Evolutionary conservation across 257 asterid species (phyloP).

Genomic region (Mitragyna speciosa): DNA sequence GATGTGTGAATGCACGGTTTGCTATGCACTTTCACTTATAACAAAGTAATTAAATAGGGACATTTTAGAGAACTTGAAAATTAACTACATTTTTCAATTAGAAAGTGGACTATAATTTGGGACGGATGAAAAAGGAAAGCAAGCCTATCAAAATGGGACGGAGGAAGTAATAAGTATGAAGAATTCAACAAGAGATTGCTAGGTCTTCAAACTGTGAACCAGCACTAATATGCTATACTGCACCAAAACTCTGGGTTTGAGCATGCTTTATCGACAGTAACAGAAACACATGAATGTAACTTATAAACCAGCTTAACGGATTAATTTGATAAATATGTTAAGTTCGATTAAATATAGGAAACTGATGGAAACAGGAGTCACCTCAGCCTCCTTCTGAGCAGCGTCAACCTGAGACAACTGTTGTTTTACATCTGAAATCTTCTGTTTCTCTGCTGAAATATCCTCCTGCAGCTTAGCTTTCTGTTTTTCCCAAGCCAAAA

Average conservation of each 20-base stretch:
- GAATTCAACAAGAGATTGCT: neutral
- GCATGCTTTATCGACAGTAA: neutral
- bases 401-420: constrained; percentile 64
- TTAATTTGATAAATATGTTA: neutral
- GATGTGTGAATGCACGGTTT: no score
- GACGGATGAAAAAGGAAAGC: no score
- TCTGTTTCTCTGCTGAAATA: constrained; percentile 62
- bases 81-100: no score
- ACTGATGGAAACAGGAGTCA: constrained; percentile 24
- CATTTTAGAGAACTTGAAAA: no score
- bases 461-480: constrained; percentile 87
- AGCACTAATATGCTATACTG: neutral
- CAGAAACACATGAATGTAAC: neutral
- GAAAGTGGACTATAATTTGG: no score
- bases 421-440: constrained; percentile 50
- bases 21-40: no score
- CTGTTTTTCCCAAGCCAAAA: constrained; percentile 87
- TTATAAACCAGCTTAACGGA: neutral
- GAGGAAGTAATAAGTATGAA: neutral
- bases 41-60: no score
- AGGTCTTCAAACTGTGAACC: neutral
- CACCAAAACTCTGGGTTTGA: neutral
- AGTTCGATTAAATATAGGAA: constrained; percentile 5
- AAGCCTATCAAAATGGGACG: no score
- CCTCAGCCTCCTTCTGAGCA: constrained; percentile 79